Evolutionary conservation across 129 eudicot species (phyloP).

Genomic region (Arctium minus): DNA sequence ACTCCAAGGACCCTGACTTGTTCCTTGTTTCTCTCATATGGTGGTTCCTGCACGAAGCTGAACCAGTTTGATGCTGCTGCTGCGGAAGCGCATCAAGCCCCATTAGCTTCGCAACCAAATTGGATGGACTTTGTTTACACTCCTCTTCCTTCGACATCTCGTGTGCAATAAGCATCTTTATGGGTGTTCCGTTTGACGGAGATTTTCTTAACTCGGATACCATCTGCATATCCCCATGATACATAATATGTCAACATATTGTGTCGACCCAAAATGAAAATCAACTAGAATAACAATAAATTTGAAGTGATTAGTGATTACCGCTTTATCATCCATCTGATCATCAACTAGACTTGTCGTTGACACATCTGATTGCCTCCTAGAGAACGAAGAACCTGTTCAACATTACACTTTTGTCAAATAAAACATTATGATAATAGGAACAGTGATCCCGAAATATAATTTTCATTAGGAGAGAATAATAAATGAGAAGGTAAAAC

Average conservation of each 20-base stretch:
- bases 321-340: slow-evolving; percentile 63
- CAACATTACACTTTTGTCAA: slow-evolving; percentile 9
- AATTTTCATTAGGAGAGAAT: too few species aligned
- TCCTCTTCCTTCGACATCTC: slow-evolving; percentile 89
- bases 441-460: neutral
- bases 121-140: slow-evolving; percentile 60
- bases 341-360: slow-evolving; percentile 43
- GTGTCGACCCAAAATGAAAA: neutral
- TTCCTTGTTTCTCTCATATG: slow-evolving; percentile 45
- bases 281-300: neutral
- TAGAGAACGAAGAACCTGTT: slow-evolving; percentile 68
- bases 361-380: slow-evolving; percentile 66
- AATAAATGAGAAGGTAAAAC: too few species aligned
- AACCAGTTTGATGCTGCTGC: slow-evolving; percentile 20
- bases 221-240: slow-evolving; percentile 45
- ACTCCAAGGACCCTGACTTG: slow-evolving; percentile 44
- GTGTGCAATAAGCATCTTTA: slow-evolving; percentile 88
- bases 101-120: slow-evolving; percentile 86
- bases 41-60: slow-evolving; percentile 35
- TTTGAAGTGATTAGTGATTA: slow-evolving; percentile 26
- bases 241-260: neutral
- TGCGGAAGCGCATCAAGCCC: slow-evolving; percentile 79
- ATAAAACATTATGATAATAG: neutral
- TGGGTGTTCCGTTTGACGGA: slow-evolving; percentile 55
- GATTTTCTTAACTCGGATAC: slow-evolving; percentile 47